A percentile compares a stretch with the other conserved stretches of the same genome.
phyloP scores from a whole-genome alignment of 805 yeast genomes.

The Hanseniaspora pseudoguilliermondii region DNA sequence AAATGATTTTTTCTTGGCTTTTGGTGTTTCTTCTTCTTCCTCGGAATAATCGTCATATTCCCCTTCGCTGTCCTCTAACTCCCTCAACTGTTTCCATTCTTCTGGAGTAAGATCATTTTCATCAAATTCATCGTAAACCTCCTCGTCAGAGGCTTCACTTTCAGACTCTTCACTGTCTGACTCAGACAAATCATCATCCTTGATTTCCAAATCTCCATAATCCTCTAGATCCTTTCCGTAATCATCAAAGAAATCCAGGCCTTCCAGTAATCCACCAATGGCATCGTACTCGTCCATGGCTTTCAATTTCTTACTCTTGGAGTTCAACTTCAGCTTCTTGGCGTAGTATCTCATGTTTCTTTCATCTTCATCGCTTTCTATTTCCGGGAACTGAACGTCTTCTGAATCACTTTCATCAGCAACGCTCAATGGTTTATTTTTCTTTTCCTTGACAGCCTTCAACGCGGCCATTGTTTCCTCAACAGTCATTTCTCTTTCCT shows the following conservation, averaged over 20 bases:
- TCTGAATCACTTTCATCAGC: conserved; percentile 15
- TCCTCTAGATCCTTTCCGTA: conserved; percentile 26
- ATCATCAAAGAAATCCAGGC: conserved; percentile 34
- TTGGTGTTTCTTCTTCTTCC: conserved; percentile 13
- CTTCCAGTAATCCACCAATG: conserved; percentile 72
- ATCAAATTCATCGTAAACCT: conserved; percentile 31
- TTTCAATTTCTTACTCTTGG: conserved; percentile 36
- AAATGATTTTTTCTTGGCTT: conserved; percentile 6
- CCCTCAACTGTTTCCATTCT: conserved; percentile 25
- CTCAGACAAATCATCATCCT: conserved; percentile 7
- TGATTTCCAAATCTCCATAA: conserved; percentile 22
- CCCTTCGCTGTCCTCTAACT: conserved; percentile 20
- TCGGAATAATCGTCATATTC: conserved; percentile 25
- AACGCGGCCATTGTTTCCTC: conserved; percentile 36
- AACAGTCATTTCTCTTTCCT: conserved; percentile 27
- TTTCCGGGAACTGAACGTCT: conserved; percentile 35
- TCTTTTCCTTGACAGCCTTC: conserved; percentile 31
- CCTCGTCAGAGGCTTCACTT: conserved; percentile 21
- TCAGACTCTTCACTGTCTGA: conserved; percentile 22
- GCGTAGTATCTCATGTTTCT: conserved; percentile 75
- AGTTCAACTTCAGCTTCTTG: conserved; percentile 59
- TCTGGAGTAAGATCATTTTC: conserved; percentile 30
- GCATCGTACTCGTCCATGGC: conserved; percentile 54
- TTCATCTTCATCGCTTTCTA: conserved; percentile 42
- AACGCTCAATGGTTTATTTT: conserved; percentile 13